Conservation (phyloP, 2,329 filamentous ascomycete genomes). For the Cadophora sp. region DNA sequence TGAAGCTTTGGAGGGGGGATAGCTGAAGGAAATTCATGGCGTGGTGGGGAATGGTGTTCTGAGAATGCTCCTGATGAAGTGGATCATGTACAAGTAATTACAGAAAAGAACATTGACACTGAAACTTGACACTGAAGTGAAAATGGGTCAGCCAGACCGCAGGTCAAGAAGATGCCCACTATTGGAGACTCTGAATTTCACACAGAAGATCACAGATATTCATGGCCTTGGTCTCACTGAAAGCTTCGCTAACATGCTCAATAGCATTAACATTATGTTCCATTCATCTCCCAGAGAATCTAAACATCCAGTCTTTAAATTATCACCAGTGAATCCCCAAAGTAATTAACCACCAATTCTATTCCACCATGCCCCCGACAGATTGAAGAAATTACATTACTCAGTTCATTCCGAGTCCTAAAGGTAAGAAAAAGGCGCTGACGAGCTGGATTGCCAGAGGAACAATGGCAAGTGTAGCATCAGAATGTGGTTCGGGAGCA, state of each 20-base stretch:
- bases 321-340: not conserved
- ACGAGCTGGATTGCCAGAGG: conserved; percentile 53
- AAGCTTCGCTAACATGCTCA: not conserved
- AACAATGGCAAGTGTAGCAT: conserved; percentile 56
- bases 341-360: not conserved
- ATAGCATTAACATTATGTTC: not conserved
- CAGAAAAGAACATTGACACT: too few species aligned
- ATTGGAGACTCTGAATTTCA: too few species aligned
- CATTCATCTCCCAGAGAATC: not conserved
- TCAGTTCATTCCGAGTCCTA: not conserved
- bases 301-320: not conserved
- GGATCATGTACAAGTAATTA: too few species aligned
- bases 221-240: too few species aligned
- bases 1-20: not conserved
- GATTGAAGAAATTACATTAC: too few species aligned
- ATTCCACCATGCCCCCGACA: not conserved
- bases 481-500: conserved; percentile 50
- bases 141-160: too few species aligned
- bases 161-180: too few species aligned
- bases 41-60: not conserved
- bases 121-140: too few species aligned
- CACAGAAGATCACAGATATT: too few species aligned
- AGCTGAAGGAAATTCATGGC: not conserved
- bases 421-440: conserved; percentile 1
- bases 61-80: not conserved